These are phyloP conservation scores for Strigomonas galati DNA, from an alignment of 208 protist species.

Conservation along the genomic window DNA sequence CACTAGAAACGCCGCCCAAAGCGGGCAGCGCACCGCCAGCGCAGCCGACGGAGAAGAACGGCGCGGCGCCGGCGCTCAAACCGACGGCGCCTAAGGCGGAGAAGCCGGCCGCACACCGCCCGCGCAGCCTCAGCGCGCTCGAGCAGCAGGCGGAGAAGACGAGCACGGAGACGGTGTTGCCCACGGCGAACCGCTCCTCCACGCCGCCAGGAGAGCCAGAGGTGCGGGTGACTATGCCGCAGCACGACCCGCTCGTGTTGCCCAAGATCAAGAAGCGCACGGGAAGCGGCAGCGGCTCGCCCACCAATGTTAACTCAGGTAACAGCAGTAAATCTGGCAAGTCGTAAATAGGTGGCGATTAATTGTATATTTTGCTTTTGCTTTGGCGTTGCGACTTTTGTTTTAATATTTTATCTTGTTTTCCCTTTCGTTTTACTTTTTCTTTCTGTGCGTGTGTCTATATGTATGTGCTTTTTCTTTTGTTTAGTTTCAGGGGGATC, in stretches of 20 bases:
- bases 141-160: slow-evolving; percentile 8
- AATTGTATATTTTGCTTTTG: too few relatives aligned
- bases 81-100: slow-evolving; percentile 50
- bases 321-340: background rate
- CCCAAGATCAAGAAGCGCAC: slow-evolving; percentile 40
- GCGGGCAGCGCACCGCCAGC: slow-evolving; percentile 11
- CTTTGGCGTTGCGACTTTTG: too few relatives aligned
- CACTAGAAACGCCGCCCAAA: slow-evolving; percentile 11
- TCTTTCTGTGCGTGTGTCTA: too few relatives aligned
- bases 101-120: slow-evolving; percentile 30
- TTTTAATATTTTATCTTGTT: too few relatives aligned
- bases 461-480: too few relatives aligned
- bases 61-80: slow-evolving; percentile 19
- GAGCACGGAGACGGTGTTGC: slow-evolving; percentile 14
- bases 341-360: background rate
- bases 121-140: slow-evolving; percentile 33
- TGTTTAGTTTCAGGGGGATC: background rate
- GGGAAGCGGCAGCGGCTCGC: slow-evolving; percentile 16
- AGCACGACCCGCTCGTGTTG: slow-evolving; percentile 17
- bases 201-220: slow-evolving; percentile 2
- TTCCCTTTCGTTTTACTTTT: too few relatives aligned
- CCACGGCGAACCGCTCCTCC: slow-evolving; percentile 8
- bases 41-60: background rate
- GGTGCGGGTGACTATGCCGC: background rate
- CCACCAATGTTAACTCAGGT: too few relatives aligned